Evolutionary conservation across 192 early-diverging fungal species (phyloP).

Genomic region (Dimargaris cristalligena): DNA sequence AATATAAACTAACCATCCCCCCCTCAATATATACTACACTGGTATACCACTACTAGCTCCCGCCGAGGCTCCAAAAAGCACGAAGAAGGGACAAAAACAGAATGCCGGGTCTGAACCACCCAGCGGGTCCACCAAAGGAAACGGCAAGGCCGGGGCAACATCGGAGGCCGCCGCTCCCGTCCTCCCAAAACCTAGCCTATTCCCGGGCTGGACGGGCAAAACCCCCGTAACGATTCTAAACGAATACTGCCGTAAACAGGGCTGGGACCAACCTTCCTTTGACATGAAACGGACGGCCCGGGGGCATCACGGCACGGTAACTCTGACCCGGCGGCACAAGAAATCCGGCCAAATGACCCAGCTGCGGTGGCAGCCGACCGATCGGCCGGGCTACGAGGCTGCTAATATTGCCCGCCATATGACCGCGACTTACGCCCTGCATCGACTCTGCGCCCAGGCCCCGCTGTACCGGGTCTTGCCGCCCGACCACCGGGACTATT

Average conservation of each 20-base stretch:
- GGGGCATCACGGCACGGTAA: constrained; percentile 14
- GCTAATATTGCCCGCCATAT: constrained; percentile 44
- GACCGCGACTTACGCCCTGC: constrained; percentile 62
- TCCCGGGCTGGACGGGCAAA: constrained; percentile 66
- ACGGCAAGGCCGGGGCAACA: too few species aligned
- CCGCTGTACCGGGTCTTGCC: constrained; percentile 56
- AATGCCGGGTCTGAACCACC: too few species aligned
- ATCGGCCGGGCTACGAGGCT: constrained; percentile 8
- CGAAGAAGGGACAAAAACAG: too few species aligned
- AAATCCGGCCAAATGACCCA: constrained; percentile 20
- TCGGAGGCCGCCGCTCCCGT: too few species aligned
- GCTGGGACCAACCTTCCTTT: constrained; percentile 55
- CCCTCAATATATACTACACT: too few species aligned
- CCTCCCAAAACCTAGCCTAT: too few species aligned
- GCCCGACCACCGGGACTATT: constrained; percentile 49
- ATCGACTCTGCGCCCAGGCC: constrained; percentile 52
- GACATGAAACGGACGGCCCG: constrained; percentile 29
- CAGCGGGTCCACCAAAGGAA: too few species aligned
- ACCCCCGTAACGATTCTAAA: constrained; percentile 58
- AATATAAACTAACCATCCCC: too few species aligned
- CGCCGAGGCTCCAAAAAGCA: background rate
- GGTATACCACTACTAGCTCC: background rate
- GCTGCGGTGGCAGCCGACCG: constrained; percentile 10
- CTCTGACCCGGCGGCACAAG: constrained; percentile 27
- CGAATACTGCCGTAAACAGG: constrained; percentile 57